These are phyloP conservation scores for Talaromyces verruculosus DNA, from an alignment of 2,329 filamentous ascomycete species.

Conservation along the genomic window DNA sequence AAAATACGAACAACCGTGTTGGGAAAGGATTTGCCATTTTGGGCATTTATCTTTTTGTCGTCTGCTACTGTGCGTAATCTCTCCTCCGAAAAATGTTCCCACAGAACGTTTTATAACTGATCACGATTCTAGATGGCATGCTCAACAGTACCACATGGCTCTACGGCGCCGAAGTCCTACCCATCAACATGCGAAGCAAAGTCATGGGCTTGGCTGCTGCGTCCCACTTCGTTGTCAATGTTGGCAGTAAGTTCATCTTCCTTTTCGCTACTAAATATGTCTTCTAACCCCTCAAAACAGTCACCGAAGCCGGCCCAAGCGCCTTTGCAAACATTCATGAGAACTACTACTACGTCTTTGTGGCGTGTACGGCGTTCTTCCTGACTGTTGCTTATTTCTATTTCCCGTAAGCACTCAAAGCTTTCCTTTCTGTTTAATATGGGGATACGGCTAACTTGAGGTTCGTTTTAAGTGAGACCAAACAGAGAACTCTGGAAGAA, in stretches of 20 bases:
- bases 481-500: constrained; percentile 51
- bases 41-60: constrained; percentile 60
- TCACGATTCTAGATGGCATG: constrained; percentile 44
- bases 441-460: background rate
- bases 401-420: constrained; percentile 49
- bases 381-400: constrained; percentile 54
- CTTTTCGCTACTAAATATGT: too few species aligned
- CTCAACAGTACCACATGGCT: constrained; percentile 57
- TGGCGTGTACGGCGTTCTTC: constrained; percentile 55
- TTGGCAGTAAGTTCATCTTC: constrained; percentile 38
- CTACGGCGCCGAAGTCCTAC: constrained; percentile 58
- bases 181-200: constrained; percentile 54
- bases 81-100: background rate
- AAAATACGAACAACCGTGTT: constrained; percentile 54
- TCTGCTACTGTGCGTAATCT: constrained; percentile 51
- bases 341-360: constrained; percentile 63
- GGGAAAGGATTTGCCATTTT: constrained; percentile 62
- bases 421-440: constrained; percentile 14
- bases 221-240: constrained; percentile 57
- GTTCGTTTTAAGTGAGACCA: constrained; percentile 45
- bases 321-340: constrained; percentile 59
- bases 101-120: background rate
- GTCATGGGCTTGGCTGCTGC: constrained; percentile 57
- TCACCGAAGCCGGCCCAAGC: constrained; percentile 56
- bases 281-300: constrained; percentile 24